Conservation (phyloP, 768 basidiomycete species). For the Lentinus tigrinus region DNA sequence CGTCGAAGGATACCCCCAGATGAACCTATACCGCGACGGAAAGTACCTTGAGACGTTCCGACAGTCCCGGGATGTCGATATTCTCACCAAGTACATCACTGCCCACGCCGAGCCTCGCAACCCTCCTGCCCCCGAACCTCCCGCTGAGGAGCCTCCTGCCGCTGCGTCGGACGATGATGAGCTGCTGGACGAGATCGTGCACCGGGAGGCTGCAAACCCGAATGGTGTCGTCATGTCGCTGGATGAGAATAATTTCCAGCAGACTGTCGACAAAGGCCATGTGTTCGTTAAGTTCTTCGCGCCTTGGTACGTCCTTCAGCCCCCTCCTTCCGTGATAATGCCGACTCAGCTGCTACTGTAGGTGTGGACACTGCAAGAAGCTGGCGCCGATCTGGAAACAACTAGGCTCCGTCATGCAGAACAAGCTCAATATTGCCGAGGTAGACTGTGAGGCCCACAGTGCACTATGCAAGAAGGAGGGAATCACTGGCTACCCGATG, state of each 20-base stretch:
- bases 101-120: constrained; percentile 36
- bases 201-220: constrained; percentile 32
- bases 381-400: constrained; percentile 80
- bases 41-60: constrained; percentile 55
- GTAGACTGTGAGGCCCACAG: constrained; percentile 85
- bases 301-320: constrained; percentile 59
- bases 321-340: not conserved
- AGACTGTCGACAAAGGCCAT: constrained; percentile 42
- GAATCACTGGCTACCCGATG: constrained; percentile 81
- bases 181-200: constrained; percentile 29
- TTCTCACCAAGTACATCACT: constrained; percentile 56
- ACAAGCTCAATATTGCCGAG: constrained; percentile 74
- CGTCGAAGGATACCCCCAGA: constrained; percentile 71
- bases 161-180: constrained; percentile 31
- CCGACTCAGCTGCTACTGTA: constrained; percentile 14
- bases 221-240: constrained; percentile 40
- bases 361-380: constrained; percentile 97
- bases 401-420: constrained; percentile 69
- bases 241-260: constrained; percentile 49
- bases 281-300: constrained; percentile 83
- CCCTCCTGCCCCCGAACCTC: constrained; percentile 13
- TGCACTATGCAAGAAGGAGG: constrained; percentile 62
- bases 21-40: constrained; percentile 73
- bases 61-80: constrained; percentile 50
- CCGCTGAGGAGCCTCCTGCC: constrained; percentile 33